Evolutionary conservation across 331 rosid genomes (phyloP).

Genomic region (Malus hybrid): DNA sequence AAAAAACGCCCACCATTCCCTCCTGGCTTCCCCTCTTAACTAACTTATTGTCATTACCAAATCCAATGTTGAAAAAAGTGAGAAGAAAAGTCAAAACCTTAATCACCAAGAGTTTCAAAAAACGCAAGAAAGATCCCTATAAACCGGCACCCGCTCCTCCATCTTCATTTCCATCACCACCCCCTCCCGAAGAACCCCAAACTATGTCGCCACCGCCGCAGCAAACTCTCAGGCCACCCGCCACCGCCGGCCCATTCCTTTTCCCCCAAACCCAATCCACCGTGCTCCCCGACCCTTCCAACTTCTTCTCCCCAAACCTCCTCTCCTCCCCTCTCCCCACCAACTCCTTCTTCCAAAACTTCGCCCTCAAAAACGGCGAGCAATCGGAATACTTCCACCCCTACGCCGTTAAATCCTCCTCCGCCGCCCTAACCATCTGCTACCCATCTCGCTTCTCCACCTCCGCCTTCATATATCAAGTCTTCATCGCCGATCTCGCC

Average conservation of each 20-base stretch:
- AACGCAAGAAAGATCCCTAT: neutral
- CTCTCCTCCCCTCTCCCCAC: constrained; percentile 67
- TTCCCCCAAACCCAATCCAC: constrained; percentile 53
- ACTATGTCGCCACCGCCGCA: neutral
- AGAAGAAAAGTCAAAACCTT: constrained; percentile 23
- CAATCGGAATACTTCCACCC: constrained; percentile 78
- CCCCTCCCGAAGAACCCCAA: constrained; percentile 3
- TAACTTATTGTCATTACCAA: too few species aligned
- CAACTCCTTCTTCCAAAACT: constrained; percentile 81
- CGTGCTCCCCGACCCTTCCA: constrained; percentile 68
- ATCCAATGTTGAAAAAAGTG: constrained; percentile 36
- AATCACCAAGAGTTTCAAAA: constrained; percentile 16
- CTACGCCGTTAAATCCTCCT: constrained; percentile 58
- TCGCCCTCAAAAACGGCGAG: constrained; percentile 56
- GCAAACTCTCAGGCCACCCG: constrained; percentile 7
- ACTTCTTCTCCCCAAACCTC: constrained; percentile 54
- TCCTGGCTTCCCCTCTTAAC: constrained; percentile 13
- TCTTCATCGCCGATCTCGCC: constrained; percentile 58
- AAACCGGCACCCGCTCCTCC: constrained; percentile 9
- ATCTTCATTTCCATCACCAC: neutral
- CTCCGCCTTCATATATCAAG: constrained; percentile 38
- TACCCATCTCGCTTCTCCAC: constrained; percentile 49
- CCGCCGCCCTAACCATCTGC: constrained; percentile 49
- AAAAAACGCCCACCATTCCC: constrained; percentile 1
- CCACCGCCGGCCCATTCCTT: constrained; percentile 23